Evolutionary conservation across 169 alveolate species (phyloP).

Genomic region (Plasmodium yoelii): DNA sequence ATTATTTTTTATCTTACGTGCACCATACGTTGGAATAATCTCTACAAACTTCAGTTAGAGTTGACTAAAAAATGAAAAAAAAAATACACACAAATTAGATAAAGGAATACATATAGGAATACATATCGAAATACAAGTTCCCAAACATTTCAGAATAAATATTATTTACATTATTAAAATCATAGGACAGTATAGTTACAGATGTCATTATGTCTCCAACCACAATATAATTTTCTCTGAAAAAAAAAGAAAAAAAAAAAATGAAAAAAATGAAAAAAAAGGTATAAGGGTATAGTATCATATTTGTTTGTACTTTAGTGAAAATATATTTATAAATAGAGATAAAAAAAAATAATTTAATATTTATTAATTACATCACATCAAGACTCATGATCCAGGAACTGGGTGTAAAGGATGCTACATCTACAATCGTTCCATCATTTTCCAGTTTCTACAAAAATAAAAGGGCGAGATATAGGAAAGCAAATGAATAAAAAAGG

Average conservation of each 20-base stretch:
- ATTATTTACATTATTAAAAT: conserved; percentile 38
- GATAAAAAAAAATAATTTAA: no score
- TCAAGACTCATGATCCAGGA: conserved; percentile 75
- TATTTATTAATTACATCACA: conserved; percentile 24
- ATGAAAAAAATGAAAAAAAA: no score
- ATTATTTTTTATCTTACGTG: conserved; percentile 26
- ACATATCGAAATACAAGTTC: neutral
- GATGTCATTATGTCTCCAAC: conserved; percentile 78
- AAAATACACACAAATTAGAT: neutral
- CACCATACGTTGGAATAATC: conserved; percentile 72
- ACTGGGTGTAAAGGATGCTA: conserved; percentile 72
- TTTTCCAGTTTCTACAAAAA: conserved; percentile 14
- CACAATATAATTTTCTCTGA: conserved; percentile 42
- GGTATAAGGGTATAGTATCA: no score
- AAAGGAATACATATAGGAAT: neutral
- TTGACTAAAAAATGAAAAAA: conserved; percentile 17
- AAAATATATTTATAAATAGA: no score
- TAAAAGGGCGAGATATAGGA: neutral
- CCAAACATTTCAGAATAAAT: neutral
- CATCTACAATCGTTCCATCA: conserved; percentile 35
- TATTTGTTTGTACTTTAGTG: no score
- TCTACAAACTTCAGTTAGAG: conserved; percentile 54
- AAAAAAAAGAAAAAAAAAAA: no score
- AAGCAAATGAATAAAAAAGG: neutral
- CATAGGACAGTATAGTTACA: conserved; percentile 62